These are phyloP conservation scores for Euphorbia corollata DNA, from an alignment of 441 rosid genomes.

Conservation along the genomic window DNA sequence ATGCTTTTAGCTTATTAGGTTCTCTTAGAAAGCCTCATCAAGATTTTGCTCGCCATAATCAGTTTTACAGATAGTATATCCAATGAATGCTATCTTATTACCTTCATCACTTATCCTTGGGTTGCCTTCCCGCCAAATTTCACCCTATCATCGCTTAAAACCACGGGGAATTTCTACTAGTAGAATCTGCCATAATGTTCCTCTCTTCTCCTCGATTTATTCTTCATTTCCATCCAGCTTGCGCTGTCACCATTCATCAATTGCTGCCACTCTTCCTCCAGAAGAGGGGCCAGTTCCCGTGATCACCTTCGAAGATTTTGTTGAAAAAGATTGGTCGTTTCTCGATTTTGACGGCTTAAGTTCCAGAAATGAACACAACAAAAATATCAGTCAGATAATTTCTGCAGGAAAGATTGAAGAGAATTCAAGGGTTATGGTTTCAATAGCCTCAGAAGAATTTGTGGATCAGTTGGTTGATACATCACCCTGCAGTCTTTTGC, in stretches of 20 bases:
- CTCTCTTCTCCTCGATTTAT: conserved; percentile 16
- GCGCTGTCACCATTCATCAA: background rate
- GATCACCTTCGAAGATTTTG: conserved; percentile 44
- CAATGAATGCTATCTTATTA: conserved; percentile 36
- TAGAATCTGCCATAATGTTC: conserved; percentile 12
- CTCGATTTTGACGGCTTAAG: conserved; percentile 52
- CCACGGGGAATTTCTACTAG: conserved; percentile 18
- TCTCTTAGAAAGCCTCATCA: background rate
- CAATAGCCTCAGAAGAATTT: conserved; percentile 60
- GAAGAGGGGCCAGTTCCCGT: conserved; percentile 46
- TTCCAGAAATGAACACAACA: conserved; percentile 26
- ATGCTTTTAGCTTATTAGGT: background rate
- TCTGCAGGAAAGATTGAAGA: conserved; percentile 55
- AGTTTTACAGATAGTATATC: conserved; percentile 7
- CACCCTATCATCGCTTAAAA: conserved; percentile 23
- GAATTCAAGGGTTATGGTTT: conserved; percentile 63
- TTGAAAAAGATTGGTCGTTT: conserved; percentile 89
- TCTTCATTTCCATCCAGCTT: conserved; percentile 12
- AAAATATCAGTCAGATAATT: conserved; percentile 44
- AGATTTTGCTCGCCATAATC: conserved; percentile 12
- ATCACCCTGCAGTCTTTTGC: conserved; percentile 47
- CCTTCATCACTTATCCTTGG: conserved; percentile 30
- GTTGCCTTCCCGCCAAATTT: conserved; percentile 20
- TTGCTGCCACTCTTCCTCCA: conserved; percentile 35
- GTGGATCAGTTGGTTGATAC: conserved; percentile 59